phyloP scores from a whole-genome alignment of 2,329 filamentous ascomycete species.

The Clonostachys rosea region DNA sequence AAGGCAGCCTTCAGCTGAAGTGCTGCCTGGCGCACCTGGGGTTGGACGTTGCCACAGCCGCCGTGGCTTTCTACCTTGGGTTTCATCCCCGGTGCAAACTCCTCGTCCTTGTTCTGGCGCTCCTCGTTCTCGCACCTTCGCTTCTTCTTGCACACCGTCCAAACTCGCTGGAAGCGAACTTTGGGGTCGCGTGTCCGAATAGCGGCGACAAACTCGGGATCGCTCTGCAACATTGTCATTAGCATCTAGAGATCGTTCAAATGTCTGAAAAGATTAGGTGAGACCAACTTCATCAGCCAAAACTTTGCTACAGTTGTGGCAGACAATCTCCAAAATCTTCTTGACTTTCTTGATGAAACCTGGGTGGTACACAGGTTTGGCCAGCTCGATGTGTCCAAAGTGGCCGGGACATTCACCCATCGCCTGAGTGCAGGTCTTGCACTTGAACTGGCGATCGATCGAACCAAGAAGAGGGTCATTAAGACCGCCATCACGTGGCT shows the following conservation, averaged over 20 bases:
- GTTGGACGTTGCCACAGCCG: slow-evolving; percentile 89
- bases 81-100: slow-evolving; percentile 57
- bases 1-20: slow-evolving; percentile 74
- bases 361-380: slow-evolving; percentile 89
- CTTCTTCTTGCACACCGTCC: slow-evolving; percentile 88
- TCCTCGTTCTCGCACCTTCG: slow-evolving; percentile 76
- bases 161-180: slow-evolving; percentile 87
- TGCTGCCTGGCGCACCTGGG: slow-evolving; percentile 81
- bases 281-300: slow-evolving; percentile 96
- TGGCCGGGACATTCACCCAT: slow-evolving; percentile 97
- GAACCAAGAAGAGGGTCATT: slow-evolving; percentile 96
- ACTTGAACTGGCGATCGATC: slow-evolving; percentile 93
- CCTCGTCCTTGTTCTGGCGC: slow-evolving; percentile 65
- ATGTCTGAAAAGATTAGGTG: slow-evolving; percentile 47
- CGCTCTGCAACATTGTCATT: slow-evolving; percentile 68
- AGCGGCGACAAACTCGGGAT: slow-evolving; percentile 78
- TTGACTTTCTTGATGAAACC: slow-evolving; percentile 99
- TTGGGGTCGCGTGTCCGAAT: slow-evolving; percentile 88
- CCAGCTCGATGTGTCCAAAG: slow-evolving; percentile 97
- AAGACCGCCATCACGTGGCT: slow-evolving; percentile 84
- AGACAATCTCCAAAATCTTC: slow-evolving; percentile 97
- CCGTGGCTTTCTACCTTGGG: slow-evolving; percentile 62
- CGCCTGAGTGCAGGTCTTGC: slow-evolving; percentile 91
- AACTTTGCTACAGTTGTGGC: slow-evolving; percentile 98
- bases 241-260: slow-evolving; percentile 41